Evolutionary conservation across 345 rosid species (phyloP), one percentile per base, ranked within the genome.

Genomic region (Salix brachista): DNA sequence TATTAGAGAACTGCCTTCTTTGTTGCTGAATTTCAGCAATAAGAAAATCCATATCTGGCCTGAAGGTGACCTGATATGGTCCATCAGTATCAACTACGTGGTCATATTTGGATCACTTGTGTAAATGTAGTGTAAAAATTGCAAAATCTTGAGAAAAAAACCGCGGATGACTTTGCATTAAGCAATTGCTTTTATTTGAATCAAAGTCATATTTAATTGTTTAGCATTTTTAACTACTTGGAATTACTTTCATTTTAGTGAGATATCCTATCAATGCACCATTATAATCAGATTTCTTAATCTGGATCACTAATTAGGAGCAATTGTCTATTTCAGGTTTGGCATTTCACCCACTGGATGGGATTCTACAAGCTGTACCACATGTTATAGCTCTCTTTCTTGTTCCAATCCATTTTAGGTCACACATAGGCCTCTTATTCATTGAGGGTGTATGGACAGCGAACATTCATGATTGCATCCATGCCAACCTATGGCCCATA

Each of bases 381-480:
- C 99, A 96, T 84, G 94, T 87, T 26, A 26, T 91, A 28, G 91
- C 94, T 8, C 88, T 91, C 14, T 87, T 93, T 80, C 72, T 91
- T 4, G 86, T 95, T 26, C 99, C 99, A 10, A 86, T 87, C 65
- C 99, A 95, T 86, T 93, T 89, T 77, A 86, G 86, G 46, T 80
- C 96, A 1, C 98, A 95, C 77, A 34, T 95, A 39, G 92, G 74
- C 50, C 93, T 95, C 72, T 70, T 93, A 67, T 93, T 93, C 81
- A 54, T 93, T 0, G 99, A 95, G 83, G 94, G 87, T 11, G 70
- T 93, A 83, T 96, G 99, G 99, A 92, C 97, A 0, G 90, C 98
- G 0, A 96, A 93, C 81, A 92, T 96, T 64, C 99, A 96, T 50
- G 99, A 96, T 69, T 93, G 98, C 83, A 96, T 96, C 82, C 91